Evolutionary conservation across 345 rosid species (phyloP).

Genomic region (Syzygium grande): DNA sequence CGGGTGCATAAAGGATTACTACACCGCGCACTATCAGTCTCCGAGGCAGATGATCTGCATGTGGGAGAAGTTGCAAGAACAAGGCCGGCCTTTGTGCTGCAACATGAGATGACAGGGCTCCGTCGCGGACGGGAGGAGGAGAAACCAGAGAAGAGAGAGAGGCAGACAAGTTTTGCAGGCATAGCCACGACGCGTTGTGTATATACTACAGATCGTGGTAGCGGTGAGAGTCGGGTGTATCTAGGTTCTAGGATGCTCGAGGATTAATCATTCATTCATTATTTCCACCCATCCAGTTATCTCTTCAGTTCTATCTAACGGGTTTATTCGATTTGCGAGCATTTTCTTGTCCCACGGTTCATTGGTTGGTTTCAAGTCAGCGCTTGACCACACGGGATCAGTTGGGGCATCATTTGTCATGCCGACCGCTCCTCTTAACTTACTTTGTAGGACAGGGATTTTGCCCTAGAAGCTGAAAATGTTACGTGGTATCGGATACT

Average conservation of each 20-base stretch:
- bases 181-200: constrained; percentile 3
- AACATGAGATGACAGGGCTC: constrained; percentile 53
- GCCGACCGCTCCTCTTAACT: not conserved
- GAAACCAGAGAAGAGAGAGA: not conserved
- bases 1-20: constrained; percentile 82
- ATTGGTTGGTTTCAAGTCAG: not conserved
- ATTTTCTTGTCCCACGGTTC: not conserved
- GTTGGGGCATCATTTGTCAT: not conserved
- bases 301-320: not conserved
- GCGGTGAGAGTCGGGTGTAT: not conserved
- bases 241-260: not conserved
- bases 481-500: not conserved
- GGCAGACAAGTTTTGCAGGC: constrained; percentile 16
- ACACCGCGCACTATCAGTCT: constrained; percentile 92
- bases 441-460: not conserved
- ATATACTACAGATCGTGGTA: not conserved
- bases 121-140: not conserved
- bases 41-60: constrained; percentile 93
- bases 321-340: not conserved
- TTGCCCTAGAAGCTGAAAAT: not conserved
- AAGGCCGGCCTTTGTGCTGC: constrained; percentile 66
- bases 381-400: not conserved
- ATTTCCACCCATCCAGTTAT: not conserved
- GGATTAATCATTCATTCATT: constrained; percentile 5
- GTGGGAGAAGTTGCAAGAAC: constrained; percentile 65